Percentiles rank a stretch among this genome's conserved stretches.
Conservation (phyloP, 352 stramenopile genomes). For the Pythium folliculosum region DNA sequence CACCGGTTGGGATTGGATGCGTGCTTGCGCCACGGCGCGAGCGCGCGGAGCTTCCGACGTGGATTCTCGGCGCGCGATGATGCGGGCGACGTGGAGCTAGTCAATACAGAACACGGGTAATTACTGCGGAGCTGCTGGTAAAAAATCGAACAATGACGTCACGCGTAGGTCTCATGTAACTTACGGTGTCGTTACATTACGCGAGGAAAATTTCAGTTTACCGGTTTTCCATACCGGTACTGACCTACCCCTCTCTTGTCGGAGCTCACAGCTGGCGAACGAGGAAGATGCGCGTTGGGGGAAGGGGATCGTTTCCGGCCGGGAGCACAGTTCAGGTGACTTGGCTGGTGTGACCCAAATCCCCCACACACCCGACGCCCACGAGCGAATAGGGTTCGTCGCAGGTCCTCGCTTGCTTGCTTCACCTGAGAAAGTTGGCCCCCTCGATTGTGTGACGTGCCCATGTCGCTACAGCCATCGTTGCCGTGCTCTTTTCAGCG, state of each 20-base stretch:
- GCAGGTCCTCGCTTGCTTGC: neutral
- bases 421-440: too few relatives aligned
- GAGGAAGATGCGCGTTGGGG: neutral
- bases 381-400: neutral
- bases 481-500: neutral
- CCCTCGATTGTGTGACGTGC: conserved; percentile 19
- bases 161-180: too few relatives aligned
- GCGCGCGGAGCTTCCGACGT: conserved; percentile 20
- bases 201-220: neutral
- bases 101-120: conserved; percentile 17
- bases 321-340: conserved; percentile 29
- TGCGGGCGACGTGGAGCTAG: conserved; percentile 24
- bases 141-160: conserved; percentile 33
- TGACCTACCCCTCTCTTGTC: conserved; percentile 1
- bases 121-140: conserved; percentile 14
- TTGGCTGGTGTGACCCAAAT: too few relatives aligned
- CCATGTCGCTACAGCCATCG: conserved; percentile 9
- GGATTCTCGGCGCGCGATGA: conserved; percentile 17
- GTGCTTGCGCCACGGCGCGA: neutral
- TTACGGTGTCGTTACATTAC: conserved; percentile 1
- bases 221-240: conserved; percentile 5
- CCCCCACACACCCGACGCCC: too few relatives aligned
- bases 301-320: neutral
- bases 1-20: too few relatives aligned
- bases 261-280: neutral